Evolutionary conservation across 345 rosid genomes (phyloP).

Genomic region (Passiflora organensis): DNA sequence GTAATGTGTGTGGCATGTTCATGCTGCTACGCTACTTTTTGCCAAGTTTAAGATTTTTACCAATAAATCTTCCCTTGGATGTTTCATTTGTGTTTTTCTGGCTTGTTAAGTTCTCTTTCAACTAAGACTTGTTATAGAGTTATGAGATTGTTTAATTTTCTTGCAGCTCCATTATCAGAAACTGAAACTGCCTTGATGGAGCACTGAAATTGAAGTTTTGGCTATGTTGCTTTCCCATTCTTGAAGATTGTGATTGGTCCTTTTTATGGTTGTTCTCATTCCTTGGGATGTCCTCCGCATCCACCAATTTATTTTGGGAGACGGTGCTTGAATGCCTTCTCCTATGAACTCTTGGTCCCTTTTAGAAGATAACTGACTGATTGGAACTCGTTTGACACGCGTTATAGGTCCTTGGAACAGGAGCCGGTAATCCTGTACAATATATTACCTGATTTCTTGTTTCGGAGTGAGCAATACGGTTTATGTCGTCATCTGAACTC

Average conservation of each 20-base stretch:
- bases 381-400: conserved; percentile 9
- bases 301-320: conserved; percentile 16
- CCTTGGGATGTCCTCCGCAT: conserved; percentile 20
- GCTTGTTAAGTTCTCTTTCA: background rate
- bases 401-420: conserved; percentile 9
- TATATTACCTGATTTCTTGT: background rate
- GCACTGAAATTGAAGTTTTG: conserved; percentile 32
- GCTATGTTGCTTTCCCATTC: conserved; percentile 1
- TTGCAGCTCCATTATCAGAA: conserved; percentile 81
- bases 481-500: background rate
- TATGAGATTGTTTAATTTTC: conserved; percentile 15
- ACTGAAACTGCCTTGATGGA: conserved; percentile 80
- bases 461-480: background rate
- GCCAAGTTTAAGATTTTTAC: too few relatives aligned
- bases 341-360: conserved; percentile 8
- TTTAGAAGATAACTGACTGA: conserved; percentile 6
- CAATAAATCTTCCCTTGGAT: background rate
- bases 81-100: background rate
- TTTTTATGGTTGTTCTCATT: conserved; percentile 21
- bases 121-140: background rate
- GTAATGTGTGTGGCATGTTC: too few relatives aligned
- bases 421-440: background rate
- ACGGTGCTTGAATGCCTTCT: conserved; percentile 17
- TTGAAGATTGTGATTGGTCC: conserved; percentile 13
- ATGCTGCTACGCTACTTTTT: too few relatives aligned